Evolutionary conservation across 2,329 filamentous ascomycete species (phyloP), one percentile per base, ranked within the genome.

Genomic region (Claviceps sp.): DNA sequence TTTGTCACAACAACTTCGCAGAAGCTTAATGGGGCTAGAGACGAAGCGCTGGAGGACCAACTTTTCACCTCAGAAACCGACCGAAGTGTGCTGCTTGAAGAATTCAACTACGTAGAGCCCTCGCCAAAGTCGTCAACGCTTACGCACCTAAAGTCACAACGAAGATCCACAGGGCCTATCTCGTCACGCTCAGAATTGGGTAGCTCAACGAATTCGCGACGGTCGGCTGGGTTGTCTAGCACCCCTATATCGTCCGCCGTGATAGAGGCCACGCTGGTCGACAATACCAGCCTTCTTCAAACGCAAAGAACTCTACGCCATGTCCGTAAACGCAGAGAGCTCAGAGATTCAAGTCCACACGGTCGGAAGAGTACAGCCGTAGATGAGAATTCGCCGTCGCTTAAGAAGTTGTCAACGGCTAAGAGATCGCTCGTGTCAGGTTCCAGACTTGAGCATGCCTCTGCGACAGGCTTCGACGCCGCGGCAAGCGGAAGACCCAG

Each of bases 241-340:
- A 74, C 68, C 52, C 82, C 79, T 17, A 72, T 69, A 1, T 67
- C 71, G 2, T 81, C 79, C 16, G 78, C 78, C 0, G 69, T 81
- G 4, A 70, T 82, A 9, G 79, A 79, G 60, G 78, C 78, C 4
- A 70, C 80, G 45, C 64, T 82, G 38, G 68, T 82, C n/a, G 75
- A 79, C 42, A 66, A 66, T 1, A 59, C 62, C 43, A 66, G 66
- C 1, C 59, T 62, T 4, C 66, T 64, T 4, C 72, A 69, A 49
- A 71, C 71, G 45, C 72, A 68, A 52, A 74, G 74, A 58, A 83
- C 79, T 7, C 63, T 85, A 53, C 75, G 81, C 4, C 80, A 84
- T 61, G 74, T 81, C 11, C 77, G 72, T 57, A 83, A 83, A 59
- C 74, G 78, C 44, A 64, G 65, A 8, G 65, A 66, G 1, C 59